Evolutionary conservation across 2,329 filamentous ascomycete genomes (phyloP).

Genomic region (Aureobasidium uvarum): DNA sequence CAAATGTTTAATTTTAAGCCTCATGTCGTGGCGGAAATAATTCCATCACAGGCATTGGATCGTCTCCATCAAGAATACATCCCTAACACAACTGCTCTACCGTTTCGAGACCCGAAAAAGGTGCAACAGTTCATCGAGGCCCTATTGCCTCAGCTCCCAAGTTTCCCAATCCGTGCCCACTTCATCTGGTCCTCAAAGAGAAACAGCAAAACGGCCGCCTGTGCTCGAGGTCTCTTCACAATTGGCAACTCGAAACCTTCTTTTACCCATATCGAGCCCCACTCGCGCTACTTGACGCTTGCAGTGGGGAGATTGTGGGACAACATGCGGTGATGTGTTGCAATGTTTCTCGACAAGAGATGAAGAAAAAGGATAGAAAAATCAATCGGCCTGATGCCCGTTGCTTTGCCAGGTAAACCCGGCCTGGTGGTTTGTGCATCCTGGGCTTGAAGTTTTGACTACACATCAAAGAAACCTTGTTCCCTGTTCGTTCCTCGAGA

Average conservation of each 20-base stretch:
- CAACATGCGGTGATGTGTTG: background rate
- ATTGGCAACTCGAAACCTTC: background rate
- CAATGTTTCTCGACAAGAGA: background rate
- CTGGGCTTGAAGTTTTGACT: background rate
- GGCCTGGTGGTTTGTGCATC: background rate
- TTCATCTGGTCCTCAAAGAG: background rate
- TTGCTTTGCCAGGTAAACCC: background rate
- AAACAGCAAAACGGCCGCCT: slow-evolving; percentile 7
- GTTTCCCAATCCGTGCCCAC: background rate
- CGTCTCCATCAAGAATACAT: background rate
- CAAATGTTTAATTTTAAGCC: slow-evolving; percentile 18
- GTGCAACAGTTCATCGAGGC: slow-evolving; percentile 4
- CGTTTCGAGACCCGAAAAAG: background rate
- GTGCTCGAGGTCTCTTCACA: background rate
- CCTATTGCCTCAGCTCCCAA: background rate
- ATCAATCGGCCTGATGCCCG: background rate
- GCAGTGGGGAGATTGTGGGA: slow-evolving; percentile 8
- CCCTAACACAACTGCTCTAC: background rate
- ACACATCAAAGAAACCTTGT: slow-evolving; percentile 3
- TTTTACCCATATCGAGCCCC: background rate
- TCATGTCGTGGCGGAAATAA: background rate
- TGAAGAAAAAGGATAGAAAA: background rate
- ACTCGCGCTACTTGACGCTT: slow-evolving; percentile 15
- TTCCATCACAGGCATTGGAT: background rate
- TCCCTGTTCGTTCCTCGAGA: background rate